phyloP scores from a whole-genome alignment of 805 yeast species.

The fission yeast (Schizosaccharomyces pombe) region DNA sequence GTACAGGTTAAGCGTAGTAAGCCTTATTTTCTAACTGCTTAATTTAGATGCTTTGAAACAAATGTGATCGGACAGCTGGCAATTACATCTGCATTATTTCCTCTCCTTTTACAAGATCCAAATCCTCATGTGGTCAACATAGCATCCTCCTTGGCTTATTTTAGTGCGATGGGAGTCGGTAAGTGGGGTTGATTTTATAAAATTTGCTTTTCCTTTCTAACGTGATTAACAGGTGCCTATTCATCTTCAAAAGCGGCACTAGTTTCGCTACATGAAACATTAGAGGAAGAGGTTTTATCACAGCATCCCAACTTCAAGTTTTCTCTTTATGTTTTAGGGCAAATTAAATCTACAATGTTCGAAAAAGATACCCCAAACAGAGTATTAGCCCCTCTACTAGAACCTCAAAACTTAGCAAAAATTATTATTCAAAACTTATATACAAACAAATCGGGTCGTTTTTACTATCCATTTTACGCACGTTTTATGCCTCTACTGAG shows the following conservation, averaged over 20 bases:
- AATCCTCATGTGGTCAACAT: neutral
- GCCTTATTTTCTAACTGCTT: too few relatives aligned
- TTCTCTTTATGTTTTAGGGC: neutral
- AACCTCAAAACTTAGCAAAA: neutral
- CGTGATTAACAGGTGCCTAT: neutral
- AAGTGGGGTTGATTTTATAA: neutral
- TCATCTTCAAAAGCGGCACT: neutral
- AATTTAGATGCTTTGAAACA: neutral
- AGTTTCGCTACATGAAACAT: neutral
- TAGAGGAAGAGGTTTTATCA: neutral
- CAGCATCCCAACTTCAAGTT: neutral
- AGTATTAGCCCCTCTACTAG: neutral
- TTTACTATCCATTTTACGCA: neutral
- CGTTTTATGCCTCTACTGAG: neutral
- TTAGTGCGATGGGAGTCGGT: constrained; percentile 1
- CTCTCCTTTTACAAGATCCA: neutral
- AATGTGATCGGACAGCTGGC: neutral
- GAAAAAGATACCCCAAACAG: neutral
- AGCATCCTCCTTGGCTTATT: neutral
- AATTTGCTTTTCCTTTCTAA: neutral
- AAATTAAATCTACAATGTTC: neutral
- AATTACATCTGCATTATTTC: neutral
- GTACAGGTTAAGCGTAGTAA: too few relatives aligned
- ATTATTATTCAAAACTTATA: neutral
- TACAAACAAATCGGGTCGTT: neutral